Conservation (phyloP, 306 rosid genomes). For the Cucurbita maxima region DNA sequence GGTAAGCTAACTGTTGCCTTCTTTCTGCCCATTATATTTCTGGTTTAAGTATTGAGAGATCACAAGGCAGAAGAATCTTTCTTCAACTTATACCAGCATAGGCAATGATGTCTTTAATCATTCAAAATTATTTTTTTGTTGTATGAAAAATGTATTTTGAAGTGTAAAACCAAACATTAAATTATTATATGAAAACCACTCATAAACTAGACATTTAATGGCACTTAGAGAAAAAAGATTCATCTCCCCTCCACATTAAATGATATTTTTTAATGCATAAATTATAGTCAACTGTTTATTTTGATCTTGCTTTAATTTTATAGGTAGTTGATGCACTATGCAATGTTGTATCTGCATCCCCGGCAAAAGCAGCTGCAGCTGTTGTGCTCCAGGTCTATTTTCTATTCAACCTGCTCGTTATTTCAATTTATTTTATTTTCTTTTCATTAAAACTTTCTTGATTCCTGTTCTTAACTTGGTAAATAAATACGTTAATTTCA, state of each 20-base stretch:
- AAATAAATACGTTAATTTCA: not conserved
- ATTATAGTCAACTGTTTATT: not conserved
- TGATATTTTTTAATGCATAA: not conserved
- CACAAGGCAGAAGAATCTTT: not conserved
- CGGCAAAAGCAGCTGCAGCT: constrained; percentile 88
- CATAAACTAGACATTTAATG: no score
- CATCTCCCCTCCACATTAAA: not conserved
- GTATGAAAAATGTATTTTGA: no score
- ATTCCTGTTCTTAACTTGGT: not conserved
- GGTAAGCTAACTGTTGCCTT: constrained; percentile 24
- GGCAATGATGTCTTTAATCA: not conserved
- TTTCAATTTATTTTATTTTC: not conserved
- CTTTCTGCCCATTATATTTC: not conserved
- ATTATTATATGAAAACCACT: no score
- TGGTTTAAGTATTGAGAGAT: not conserved
- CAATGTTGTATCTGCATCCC: constrained; percentile 89
- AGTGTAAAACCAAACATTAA: no score
- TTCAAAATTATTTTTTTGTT: no score
- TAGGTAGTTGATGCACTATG: constrained; percentile 95
- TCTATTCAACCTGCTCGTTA: not conserved
- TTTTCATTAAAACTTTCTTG: not conserved
- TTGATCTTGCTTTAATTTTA: not conserved
- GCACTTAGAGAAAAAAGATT: not conserved
- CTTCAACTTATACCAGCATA: not conserved
- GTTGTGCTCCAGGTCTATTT: constrained; percentile 79